Evolutionary conservation across 2,329 filamentous ascomycete genomes (phyloP).

Genomic region (Ascomycota sp.): DNA sequence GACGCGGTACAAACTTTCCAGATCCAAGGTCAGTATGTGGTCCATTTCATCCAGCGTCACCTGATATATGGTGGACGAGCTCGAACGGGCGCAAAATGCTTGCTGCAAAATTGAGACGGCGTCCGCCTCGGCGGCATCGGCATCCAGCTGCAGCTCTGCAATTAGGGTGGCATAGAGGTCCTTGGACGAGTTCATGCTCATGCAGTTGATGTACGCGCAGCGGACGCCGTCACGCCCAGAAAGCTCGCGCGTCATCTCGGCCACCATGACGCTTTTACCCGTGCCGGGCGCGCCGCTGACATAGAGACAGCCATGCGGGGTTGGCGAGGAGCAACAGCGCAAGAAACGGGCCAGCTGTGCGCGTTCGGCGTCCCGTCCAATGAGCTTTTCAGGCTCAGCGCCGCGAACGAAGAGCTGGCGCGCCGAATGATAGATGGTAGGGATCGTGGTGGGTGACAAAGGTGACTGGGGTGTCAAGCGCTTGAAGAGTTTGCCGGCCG

Average conservation of each 20-base stretch:
- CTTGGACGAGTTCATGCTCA: slow-evolving; percentile 77
- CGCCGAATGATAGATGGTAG: slow-evolving; percentile 71
- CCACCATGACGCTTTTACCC: slow-evolving; percentile 87
- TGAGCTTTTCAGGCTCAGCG: slow-evolving; percentile 49
- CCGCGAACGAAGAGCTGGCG: slow-evolving; percentile 74
- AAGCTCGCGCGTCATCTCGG: slow-evolving; percentile 49
- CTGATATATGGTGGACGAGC: slow-evolving; percentile 42
- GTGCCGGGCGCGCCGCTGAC: slow-evolving; percentile 91
- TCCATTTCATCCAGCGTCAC: slow-evolving; percentile 91
- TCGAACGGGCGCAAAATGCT: slow-evolving; percentile 47
- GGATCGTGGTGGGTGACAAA: slow-evolving; percentile 42
- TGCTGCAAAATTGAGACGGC: slow-evolving; percentile 47
- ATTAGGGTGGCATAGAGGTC: slow-evolving; percentile 70
- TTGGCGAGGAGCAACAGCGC: slow-evolving; percentile 34
- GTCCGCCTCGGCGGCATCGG: slow-evolving; percentile 41
- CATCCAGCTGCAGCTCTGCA: slow-evolving; percentile 41
- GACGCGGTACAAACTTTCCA: slow-evolving; percentile 78
- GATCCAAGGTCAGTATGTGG: slow-evolving; percentile 70
- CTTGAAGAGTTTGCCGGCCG: slow-evolving; percentile 53
- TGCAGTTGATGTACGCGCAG: slow-evolving; percentile 80
- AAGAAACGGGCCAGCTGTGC: slow-evolving; percentile 51
- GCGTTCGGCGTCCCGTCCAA: slow-evolving; percentile 54
- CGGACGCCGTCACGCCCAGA: slow-evolving; percentile 32
- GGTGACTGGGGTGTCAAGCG: slow-evolving; percentile 63
- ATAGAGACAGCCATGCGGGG: slow-evolving; percentile 66